Percentiles rank a stretch among this genome's conserved stretches.
Conservation (phyloP, 2,329 filamentous ascomycete species). For the Pestalotiopsis sp. region DNA sequence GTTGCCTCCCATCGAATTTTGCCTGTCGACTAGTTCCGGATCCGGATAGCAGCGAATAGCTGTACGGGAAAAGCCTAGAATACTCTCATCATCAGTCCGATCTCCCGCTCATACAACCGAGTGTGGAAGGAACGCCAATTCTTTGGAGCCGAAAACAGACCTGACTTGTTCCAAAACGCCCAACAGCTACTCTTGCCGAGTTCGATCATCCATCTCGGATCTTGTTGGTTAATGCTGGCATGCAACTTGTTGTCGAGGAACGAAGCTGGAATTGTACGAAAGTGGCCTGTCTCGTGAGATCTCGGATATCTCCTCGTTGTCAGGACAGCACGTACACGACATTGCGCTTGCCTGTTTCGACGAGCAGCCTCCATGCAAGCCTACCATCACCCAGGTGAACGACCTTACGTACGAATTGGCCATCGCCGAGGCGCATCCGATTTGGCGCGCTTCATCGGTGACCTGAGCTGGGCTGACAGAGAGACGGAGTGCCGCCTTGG, state of each 20-base stretch:
- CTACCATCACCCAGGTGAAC: conserved; percentile 43
- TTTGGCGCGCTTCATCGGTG: conserved; percentile 54
- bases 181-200: background rate
- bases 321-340: conserved; percentile 25
- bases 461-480: conserved; percentile 56
- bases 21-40: background rate
- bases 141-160: background rate
- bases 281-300: background rate
- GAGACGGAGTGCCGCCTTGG: conserved; percentile 54
- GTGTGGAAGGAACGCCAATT: background rate
- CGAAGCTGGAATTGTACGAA: background rate
- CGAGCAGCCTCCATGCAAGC: conserved; percentile 54
- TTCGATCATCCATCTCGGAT: conserved; percentile 11
- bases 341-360: conserved; percentile 16
- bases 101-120: background rate
- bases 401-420: conserved; percentile 50
- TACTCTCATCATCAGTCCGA: background rate
- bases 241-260: conserved; percentile 17
- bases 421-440: conserved; percentile 59
- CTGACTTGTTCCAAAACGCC: background rate
- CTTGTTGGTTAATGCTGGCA: conserved; percentile 20
- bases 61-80: background rate
- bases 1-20: background rate
- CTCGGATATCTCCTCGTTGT: conserved; percentile 18
- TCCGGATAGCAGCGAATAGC: background rate